phyloP scores from a whole-genome alignment of 495 filamentous ascomycete species.

The Penicillium bovifimosum region DNA sequence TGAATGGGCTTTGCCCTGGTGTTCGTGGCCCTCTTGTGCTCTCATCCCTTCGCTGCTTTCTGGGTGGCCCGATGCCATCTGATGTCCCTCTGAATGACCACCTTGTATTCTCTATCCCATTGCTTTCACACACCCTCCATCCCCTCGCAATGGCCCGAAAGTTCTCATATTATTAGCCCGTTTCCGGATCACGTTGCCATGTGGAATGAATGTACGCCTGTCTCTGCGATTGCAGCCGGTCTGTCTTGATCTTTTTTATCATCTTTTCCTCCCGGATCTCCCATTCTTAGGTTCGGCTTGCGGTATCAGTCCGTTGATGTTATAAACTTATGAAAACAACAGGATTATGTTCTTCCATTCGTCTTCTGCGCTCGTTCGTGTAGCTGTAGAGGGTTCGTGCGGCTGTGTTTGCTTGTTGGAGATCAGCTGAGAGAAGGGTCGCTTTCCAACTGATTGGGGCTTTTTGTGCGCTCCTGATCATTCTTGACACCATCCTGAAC shows the following conservation, averaged over 20 bases:
- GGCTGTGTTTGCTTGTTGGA: too few relatives aligned
- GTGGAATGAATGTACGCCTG: slow-evolving; percentile 23
- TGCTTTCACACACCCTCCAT: background rate
- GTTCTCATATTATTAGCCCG: background rate
- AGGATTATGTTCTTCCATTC: slow-evolving; percentile 7
- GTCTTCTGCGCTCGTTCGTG: background rate
- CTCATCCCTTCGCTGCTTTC: background rate
- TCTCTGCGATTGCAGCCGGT: slow-evolving; percentile 18
- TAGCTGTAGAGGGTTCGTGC: background rate
- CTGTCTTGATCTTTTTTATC: slow-evolving; percentile 6
- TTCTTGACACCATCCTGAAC: slow-evolving; percentile 65
- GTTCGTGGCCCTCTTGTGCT: background rate
- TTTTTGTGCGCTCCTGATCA: slow-evolving; percentile 52
- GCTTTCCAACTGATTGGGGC: slow-evolving; percentile 40
- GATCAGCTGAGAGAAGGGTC: too few relatives aligned
- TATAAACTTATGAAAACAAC: background rate
- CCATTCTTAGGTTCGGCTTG: slow-evolving; percentile 1
- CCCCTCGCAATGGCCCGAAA: background rate
- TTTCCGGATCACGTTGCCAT: slow-evolving; percentile 16
- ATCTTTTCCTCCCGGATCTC: background rate
- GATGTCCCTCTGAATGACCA: background rate
- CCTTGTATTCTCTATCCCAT: background rate
- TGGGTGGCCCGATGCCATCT: background rate
- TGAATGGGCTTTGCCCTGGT: background rate
- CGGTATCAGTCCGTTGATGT: slow-evolving; percentile 2